Percentiles rank a stretch among this genome's conserved stretches.
Conservation (phyloP, 306 rosid species). For the Lablab purpureus region DNA sequence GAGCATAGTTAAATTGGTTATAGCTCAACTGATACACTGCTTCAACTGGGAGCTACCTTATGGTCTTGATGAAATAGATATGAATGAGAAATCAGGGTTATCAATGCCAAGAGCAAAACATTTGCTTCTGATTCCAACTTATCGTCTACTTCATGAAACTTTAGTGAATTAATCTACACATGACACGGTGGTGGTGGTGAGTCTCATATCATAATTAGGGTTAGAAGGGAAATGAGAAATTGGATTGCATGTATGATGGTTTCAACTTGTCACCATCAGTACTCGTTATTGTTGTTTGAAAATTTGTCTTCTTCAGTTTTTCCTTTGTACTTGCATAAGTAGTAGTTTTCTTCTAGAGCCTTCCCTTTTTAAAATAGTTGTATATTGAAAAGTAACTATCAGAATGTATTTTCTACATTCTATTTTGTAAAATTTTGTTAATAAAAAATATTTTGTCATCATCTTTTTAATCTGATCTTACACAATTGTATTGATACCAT, state of each 20-base stretch:
- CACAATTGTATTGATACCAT: not conserved
- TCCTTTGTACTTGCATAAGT: not conserved
- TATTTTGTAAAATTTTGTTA: too few species aligned
- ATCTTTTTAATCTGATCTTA: not conserved
- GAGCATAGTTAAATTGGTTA: not conserved
- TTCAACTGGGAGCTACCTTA: conserved; percentile 53
- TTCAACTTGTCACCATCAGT: not conserved
- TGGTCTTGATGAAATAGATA: conserved; percentile 36
- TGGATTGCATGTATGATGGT: not conserved
- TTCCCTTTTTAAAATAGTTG: too few species aligned
- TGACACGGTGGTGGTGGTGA: not conserved
- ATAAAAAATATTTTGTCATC: not conserved
- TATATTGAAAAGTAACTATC: too few species aligned
- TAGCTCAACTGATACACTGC: conserved; percentile 54
- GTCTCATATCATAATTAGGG: not conserved
- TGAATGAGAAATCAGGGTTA: conserved; percentile 43
- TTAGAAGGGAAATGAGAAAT: not conserved
- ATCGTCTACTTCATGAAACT: not conserved
- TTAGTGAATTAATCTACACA: not conserved
- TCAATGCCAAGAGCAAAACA: conserved; percentile 40
- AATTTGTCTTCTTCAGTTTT: not conserved
- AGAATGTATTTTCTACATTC: too few species aligned
- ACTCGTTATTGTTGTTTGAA: not conserved
- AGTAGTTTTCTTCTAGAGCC: too few species aligned
- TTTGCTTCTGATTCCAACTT: conserved; percentile 46